Conservation (phyloP, 2,329 filamentous ascomycete genomes). For the Fusarium metavorans region DNA sequence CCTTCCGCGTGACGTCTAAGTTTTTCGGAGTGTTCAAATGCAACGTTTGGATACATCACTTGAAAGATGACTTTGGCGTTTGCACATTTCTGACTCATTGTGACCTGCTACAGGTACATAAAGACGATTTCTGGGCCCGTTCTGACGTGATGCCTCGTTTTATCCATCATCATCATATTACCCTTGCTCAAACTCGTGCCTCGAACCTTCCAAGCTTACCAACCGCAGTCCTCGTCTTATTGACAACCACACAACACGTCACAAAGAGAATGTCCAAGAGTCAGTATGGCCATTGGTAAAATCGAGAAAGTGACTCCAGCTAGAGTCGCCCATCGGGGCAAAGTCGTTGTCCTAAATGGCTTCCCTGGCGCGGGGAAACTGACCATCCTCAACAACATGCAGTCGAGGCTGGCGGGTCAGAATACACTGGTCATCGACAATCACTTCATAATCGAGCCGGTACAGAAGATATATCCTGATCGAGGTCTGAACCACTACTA, state of each 20-base stretch:
- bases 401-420: background rate
- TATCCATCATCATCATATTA: background rate
- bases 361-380: slow-evolving; percentile 7
- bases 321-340: background rate
- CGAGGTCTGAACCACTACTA: slow-evolving; percentile 1
- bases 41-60: background rate
- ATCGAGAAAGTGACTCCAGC: background rate
- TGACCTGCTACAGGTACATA: background rate
- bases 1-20: background rate
- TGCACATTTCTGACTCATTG: background rate
- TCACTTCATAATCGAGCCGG: slow-evolving; percentile 9
- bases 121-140: background rate
- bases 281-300: background rate
- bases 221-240: background rate
- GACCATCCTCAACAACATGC: slow-evolving; percentile 2
- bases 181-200: background rate
- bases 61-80: background rate
- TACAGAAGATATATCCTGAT: background rate
- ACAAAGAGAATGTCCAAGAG: background rate
- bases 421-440: slow-evolving; percentile 14
- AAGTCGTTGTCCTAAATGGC: slow-evolving; percentile 26
- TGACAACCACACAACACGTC: background rate
- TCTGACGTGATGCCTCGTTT: background rate
- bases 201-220: background rate
- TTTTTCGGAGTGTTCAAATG: background rate